These are phyloP conservation scores for Penicillium sp. DNA, from an alignment of 2,329 filamentous ascomycete genomes.

Conservation along the genomic window DNA sequence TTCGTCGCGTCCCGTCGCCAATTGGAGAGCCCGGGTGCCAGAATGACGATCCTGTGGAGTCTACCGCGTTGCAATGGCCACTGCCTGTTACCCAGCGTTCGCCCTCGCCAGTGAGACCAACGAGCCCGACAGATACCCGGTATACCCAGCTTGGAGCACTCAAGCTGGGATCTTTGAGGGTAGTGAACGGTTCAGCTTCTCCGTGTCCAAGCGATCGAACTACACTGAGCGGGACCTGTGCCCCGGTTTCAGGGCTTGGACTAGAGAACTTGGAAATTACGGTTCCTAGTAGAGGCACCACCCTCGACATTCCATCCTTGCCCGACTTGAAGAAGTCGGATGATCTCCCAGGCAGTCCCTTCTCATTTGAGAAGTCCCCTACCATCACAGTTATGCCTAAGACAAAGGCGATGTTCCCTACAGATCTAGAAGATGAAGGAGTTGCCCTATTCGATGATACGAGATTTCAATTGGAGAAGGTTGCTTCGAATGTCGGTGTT, in stretches of 20 bases:
- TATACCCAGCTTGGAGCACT: slow-evolving; percentile 45
- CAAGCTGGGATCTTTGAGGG: slow-evolving; percentile 43
- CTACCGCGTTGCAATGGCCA: slow-evolving; percentile 20
- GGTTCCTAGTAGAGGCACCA: slow-evolving; percentile 6
- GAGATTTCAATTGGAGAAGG: slow-evolving; percentile 15
- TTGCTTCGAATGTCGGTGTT: slow-evolving; percentile 7
- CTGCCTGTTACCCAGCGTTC: slow-evolving; percentile 16
- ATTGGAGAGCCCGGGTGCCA: slow-evolving; percentile 24
- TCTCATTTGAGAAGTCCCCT: slow-evolving; percentile 39
- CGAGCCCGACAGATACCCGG: slow-evolving; percentile 32
- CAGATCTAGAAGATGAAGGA: slow-evolving; percentile 25
- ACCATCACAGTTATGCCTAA: slow-evolving; percentile 15
- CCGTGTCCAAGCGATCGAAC: slow-evolving; percentile 40
- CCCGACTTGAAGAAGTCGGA: slow-evolving; percentile 19
- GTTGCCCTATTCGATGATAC: slow-evolving; percentile 21
- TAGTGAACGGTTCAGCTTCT: slow-evolving; percentile 43
- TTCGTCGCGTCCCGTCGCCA: slow-evolving; percentile 25
- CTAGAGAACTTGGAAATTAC: slow-evolving; percentile 13
- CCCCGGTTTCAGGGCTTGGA: slow-evolving; percentile 17
- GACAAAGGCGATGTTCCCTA: slow-evolving; percentile 14
- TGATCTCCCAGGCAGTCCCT: slow-evolving; percentile 33
- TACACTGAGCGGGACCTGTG: slow-evolving; percentile 18
- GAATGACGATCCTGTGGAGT: slow-evolving; percentile 13
- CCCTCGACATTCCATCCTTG: slow-evolving; percentile 22
- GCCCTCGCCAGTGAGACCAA: slow-evolving; percentile 18